A percentile compares a stretch with the other conserved stretches of the same genome.
phyloP scores from a whole-genome alignment of 176 grass and related monocot genomes.

The Microstegium vimineum region DNA sequence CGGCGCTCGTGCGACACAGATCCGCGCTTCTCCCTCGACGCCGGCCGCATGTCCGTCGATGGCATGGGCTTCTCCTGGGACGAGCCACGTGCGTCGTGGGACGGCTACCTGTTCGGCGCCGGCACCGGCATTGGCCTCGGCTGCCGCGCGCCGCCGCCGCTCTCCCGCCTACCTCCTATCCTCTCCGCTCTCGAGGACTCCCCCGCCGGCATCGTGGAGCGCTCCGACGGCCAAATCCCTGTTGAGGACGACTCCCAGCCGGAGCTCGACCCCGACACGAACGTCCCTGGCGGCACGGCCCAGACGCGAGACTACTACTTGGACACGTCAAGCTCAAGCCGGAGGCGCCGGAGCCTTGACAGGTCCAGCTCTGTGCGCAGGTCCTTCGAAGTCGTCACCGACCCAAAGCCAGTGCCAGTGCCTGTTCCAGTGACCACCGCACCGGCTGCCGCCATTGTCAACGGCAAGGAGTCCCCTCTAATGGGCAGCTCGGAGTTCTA shows the following conservation, averaged over 20 bases:
- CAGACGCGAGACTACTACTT: constrained; percentile 90
- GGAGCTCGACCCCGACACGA: constrained; percentile 21
- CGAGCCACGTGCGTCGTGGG: constrained; percentile 95
- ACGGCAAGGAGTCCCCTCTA: constrained; percentile 31
- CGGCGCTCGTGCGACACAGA: constrained; percentile 96
- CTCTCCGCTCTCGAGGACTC: constrained; percentile 84
- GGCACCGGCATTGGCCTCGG: constrained; percentile 36
- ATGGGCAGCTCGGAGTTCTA: constrained; percentile 83
- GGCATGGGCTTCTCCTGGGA: constrained; percentile 72
- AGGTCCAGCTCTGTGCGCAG: constrained; percentile 57
- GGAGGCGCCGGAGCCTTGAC: constrained; percentile 72
- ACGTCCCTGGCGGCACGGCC: constrained; percentile 50
- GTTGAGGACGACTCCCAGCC: constrained; percentile 63
- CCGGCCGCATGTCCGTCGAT: constrained; percentile 82
- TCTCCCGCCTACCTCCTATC: constrained; percentile 74
- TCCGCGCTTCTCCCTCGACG: constrained; percentile 85
- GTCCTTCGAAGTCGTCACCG: constrained; percentile 41
- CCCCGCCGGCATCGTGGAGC: constrained; percentile 47
- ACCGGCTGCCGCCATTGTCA: background rate
- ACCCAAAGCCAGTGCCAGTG: constrained; percentile 13
- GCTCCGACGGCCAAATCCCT: constrained; percentile 83
- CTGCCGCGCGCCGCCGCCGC: constrained; percentile 9
- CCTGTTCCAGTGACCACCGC: background rate
- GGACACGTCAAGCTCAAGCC: constrained; percentile 56
- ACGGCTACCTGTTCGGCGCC: constrained; percentile 79